phyloP scores from a whole-genome alignment of 2,329 filamentous ascomycete genomes.

The Penicillium sp. region DNA sequence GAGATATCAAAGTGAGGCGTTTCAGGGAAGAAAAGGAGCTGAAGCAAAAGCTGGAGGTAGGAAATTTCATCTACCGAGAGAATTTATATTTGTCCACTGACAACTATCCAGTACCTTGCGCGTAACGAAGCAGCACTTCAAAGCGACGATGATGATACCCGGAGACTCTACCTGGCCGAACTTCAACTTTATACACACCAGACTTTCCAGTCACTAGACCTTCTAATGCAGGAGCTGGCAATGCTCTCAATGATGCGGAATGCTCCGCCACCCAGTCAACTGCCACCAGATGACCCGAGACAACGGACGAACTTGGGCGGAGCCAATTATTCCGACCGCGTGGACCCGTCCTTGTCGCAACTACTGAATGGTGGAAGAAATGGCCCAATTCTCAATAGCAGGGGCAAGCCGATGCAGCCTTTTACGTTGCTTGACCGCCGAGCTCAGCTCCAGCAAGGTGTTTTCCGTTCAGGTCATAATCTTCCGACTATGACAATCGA shows the following conservation, averaged over 20 bases:
- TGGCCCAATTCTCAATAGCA: slow-evolving; percentile 75
- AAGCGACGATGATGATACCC: slow-evolving; percentile 82
- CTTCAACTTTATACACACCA: slow-evolving; percentile 75
- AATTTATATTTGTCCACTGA: slow-evolving; percentile 36
- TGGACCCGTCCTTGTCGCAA: slow-evolving; percentile 68
- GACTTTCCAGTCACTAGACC: slow-evolving; percentile 85
- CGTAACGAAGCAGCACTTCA: slow-evolving; percentile 64
- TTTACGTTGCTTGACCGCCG: slow-evolving; percentile 84
- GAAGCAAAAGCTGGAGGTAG: slow-evolving; percentile 77
- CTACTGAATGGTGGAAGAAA: slow-evolving; percentile 52
- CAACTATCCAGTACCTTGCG: slow-evolving; percentile 58
- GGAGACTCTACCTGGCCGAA: slow-evolving; percentile 77
- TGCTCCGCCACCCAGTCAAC: slow-evolving; percentile 46
- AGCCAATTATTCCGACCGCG: slow-evolving; percentile 69
- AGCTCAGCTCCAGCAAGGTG: slow-evolving; percentile 74
- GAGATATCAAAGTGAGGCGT: slow-evolving; percentile 82
- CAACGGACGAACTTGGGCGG: slow-evolving; percentile 54
- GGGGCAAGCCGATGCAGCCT: slow-evolving; percentile 85
- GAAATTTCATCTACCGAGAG: slow-evolving; percentile 23
- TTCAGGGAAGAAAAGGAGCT: slow-evolving; percentile 86
- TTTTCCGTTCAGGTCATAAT: slow-evolving; percentile 90
- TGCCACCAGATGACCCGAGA: slow-evolving; percentile 41
- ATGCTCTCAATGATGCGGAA: slow-evolving; percentile 74
- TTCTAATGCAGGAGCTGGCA: slow-evolving; percentile 80
- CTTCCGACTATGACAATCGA: slow-evolving; percentile 97